Evolutionary conservation across 176 grass and related monocot genomes (phyloP), one percentile per base, ranked within the genome.

Genomic region (Raddia distichophylla): DNA sequence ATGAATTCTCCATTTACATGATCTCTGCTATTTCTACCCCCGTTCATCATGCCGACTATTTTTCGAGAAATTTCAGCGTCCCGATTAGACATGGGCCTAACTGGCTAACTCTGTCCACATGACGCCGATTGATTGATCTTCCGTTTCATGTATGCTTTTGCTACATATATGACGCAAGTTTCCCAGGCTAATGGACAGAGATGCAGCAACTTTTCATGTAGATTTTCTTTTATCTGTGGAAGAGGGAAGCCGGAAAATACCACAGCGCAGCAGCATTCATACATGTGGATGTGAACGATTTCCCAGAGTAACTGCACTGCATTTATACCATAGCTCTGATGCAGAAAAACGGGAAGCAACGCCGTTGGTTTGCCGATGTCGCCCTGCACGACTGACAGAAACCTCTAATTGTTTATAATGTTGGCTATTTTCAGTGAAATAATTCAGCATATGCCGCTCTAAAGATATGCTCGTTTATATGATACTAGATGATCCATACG

Each of bases 141-240:
- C 80, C 55, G 20, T 48, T 62, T 10, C 46, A 72, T 70, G 19
- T 57, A 57, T 66, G n/a, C 35, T 40, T 74, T 74, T 56, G 18
- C 10, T n/a, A 40, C 27, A 27, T 27, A 27, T 27, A 27, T 7
- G 51, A 74, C 34, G 10, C 52, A 57, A 12, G 7, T 5, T 53
- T 15, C 3, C 27, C 12, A 16, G 13, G 22, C 48, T 53, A 34
- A 72, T 53, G 17, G 69, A 10, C 69, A 72, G 10, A 72, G 10
- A 72, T 53, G 48, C 20, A 9, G 69, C 48, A 10, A 15, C 49
- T 2, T 50, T 71, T 71, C 19, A 22, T 60, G 57, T 60, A 20
- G n/a, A 60, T 14, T 12, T 20, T 50, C 49, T 71, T 18, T 18
- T 45, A 15, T 48, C 12, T 70, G 45, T 70, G n/a, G 67, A 12